Evolutionary conservation across 495 filamentous ascomycete species (phyloP).

Genomic region (Daldinia decipiens): DNA sequence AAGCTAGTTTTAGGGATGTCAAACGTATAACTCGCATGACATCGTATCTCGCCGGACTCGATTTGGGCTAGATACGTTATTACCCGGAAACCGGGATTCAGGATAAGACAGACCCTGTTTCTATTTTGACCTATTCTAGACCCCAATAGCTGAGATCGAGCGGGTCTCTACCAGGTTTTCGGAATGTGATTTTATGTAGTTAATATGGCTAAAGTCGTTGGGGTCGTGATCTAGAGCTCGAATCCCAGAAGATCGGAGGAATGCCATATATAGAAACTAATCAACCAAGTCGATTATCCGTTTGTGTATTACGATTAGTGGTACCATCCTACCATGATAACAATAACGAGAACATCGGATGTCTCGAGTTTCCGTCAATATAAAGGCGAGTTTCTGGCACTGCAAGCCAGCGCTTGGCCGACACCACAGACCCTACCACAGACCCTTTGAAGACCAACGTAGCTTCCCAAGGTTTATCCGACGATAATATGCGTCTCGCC

Average conservation of each 20-base stretch:
- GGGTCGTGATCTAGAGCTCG: conserved; percentile 20
- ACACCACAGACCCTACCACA: neutral
- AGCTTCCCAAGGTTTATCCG: neutral
- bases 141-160: conserved; percentile 2
- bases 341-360: neutral
- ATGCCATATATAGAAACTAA: neutral
- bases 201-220: conserved; percentile 36
- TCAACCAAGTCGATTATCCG: neutral
- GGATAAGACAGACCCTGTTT: neutral
- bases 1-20: neutral
- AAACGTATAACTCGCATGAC: neutral
- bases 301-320: neutral
- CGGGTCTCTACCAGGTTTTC: conserved; percentile 18
- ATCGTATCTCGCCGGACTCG: neutral
- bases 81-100: conserved; percentile 17
- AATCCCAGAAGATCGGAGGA: neutral
- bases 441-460: neutral
- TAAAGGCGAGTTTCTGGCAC: neutral
- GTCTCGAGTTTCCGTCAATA: neutral
- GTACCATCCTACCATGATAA: neutral
- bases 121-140: conserved; percentile 31
- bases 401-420: neutral
- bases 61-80: neutral
- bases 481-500: conserved; percentile 6
- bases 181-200: conserved; percentile 14